phyloP scores from a whole-genome alignment of 1,139 yeast genomes.

The Hyphopichia wangnamkhiaoensis region DNA sequence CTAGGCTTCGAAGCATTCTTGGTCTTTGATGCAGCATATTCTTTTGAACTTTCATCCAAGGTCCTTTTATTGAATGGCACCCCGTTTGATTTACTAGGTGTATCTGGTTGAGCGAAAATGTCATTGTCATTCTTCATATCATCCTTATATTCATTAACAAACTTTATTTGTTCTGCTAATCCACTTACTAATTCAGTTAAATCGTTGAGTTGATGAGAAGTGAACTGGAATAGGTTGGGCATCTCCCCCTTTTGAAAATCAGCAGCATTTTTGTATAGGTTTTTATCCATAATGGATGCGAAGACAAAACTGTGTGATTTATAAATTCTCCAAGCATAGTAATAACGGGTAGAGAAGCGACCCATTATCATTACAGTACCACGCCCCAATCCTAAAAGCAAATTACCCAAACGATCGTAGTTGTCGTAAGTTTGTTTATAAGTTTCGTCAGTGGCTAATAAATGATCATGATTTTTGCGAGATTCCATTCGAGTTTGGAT shows the following conservation, averaged over 20 bases:
- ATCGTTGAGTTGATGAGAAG: no score
- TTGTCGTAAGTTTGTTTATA: neutral
- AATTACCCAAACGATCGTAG: neutral
- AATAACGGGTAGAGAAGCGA: conserved; percentile 42
- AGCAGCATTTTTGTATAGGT: no score
- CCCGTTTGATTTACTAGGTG: neutral
- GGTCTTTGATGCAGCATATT: no score
- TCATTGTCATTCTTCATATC: neutral
- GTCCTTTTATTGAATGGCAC: no score
- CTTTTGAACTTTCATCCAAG: no score
- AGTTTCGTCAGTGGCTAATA: neutral
- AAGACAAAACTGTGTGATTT: no score
- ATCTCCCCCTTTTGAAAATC: no score
- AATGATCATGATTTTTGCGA: neutral
- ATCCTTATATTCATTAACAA: neutral
- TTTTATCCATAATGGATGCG: no score
- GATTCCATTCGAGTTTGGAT: neutral
- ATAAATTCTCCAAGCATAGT: conserved; percentile 49
- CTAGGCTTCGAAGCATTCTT: no score
- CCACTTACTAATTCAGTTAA: neutral
- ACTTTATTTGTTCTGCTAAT: neutral
- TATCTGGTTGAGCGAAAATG: no score
- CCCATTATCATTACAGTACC: no score
- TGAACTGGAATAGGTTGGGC: no score
- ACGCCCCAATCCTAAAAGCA: neutral